These are phyloP conservation scores for Cucurbita pepo DNA, from an alignment of 306 rosid species.

Conservation along the genomic window DNA sequence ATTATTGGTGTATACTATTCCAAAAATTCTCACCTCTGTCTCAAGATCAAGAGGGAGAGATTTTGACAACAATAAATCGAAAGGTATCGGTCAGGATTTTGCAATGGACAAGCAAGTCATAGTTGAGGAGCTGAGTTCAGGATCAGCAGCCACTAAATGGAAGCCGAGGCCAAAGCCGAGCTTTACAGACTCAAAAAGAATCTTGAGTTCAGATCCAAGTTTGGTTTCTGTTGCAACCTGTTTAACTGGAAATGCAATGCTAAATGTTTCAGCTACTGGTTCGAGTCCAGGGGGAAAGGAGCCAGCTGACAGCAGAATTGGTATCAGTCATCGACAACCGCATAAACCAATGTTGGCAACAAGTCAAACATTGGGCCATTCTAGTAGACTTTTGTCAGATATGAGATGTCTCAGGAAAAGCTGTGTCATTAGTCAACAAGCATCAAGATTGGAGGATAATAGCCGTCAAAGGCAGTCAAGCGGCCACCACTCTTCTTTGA, in stretches of 20 bases:
- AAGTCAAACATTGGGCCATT: conserved; percentile 17
- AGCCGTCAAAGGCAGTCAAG: conserved; percentile 23
- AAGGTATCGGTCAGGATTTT: conserved; percentile 15
- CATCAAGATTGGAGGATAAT: conserved; percentile 26
- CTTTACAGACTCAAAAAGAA: conserved; percentile 13
- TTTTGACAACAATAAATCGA: conserved; percentile 41
- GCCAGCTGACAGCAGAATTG: conserved; percentile 23
- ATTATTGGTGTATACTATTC: conserved; percentile 21
- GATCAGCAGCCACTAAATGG: conserved; percentile 18
- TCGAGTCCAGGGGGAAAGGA: conserved; percentile 19
- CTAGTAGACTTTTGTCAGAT: conserved; percentile 22
- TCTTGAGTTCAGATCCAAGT: conserved; percentile 16
- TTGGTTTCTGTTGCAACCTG: conserved; percentile 12
- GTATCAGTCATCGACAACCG: conserved; percentile 19
- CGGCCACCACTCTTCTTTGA: conserved; percentile 41
- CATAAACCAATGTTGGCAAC: conserved; percentile 23
- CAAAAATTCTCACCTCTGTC: conserved; percentile 44
- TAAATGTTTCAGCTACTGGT: conserved; percentile 8
- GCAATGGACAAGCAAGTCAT: conserved; percentile 15
- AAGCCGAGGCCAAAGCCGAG: conserved; percentile 26
- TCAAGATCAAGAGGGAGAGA: conserved; percentile 68
- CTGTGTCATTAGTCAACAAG: conserved; percentile 20
- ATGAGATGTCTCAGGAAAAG: conserved; percentile 37
- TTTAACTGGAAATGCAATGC: conserved; percentile 11
- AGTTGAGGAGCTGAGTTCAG: conserved; percentile 15